phyloP scores from a whole-genome alignment of 768 basidiomycete genomes.

The Auricularia auricula-judae region DNA sequence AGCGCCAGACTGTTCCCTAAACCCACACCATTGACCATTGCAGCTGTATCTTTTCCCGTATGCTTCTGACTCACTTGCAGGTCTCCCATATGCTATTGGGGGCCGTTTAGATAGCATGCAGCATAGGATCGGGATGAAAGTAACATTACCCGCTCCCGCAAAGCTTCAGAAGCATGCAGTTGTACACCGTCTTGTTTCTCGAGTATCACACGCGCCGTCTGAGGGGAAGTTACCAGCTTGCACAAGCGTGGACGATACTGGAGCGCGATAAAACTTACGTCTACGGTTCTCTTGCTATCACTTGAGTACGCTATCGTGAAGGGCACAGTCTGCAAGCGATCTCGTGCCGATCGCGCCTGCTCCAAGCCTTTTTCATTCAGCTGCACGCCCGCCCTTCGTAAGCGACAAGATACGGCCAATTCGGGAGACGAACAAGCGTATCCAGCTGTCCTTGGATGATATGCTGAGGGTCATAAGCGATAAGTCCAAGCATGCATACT shows the following conservation, averaged over 20 bases:
- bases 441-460: slow-evolving; percentile 73
- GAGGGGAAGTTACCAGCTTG: not conserved
- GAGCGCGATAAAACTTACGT: slow-evolving; percentile 30
- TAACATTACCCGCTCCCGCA: slow-evolving; percentile 51
- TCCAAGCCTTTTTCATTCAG: slow-evolving; percentile 51
- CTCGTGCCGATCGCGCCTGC: slow-evolving; percentile 48
- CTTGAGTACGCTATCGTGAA: slow-evolving; percentile 60
- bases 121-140: not conserved
- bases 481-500: not conserved
- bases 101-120: not conserved
- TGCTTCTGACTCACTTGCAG: slow-evolving; percentile 30
- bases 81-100: slow-evolving; percentile 45
- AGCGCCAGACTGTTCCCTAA: not conserved
- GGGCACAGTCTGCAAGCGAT: slow-evolving; percentile 38
- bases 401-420: no score
- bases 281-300: slow-evolving; percentile 56
- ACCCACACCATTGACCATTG: not conserved
- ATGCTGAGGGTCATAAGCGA: slow-evolving; percentile 14
- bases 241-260: not conserved
- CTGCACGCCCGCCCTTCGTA: not conserved
- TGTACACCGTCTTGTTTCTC: slow-evolving; percentile 36
- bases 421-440: slow-evolving; percentile 18
- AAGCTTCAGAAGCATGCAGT: slow-evolving; percentile 31
- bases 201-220: slow-evolving; percentile 63
- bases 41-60: not conserved